A percentile compares a stretch with the other conserved stretches of the same genome.
Conservation (phyloP, 1,139 yeast genomes). For the Trichomonascaceae sp. region DNA sequence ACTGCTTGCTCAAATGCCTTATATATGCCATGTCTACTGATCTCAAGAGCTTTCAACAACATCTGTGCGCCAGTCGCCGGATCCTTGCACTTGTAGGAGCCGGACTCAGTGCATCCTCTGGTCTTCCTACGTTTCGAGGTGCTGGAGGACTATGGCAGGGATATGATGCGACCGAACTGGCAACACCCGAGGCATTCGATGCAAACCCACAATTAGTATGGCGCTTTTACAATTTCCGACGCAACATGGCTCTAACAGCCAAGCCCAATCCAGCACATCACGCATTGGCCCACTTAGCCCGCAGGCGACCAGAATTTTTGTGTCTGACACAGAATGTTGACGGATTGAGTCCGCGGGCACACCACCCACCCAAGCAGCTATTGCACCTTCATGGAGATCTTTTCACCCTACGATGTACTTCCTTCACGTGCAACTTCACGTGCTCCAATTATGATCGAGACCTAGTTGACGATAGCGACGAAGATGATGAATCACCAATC, state of each 20-base stretch:
- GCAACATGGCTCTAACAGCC: slow-evolving; percentile 52
- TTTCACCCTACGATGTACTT: slow-evolving; percentile 61
- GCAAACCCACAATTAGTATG: slow-evolving; percentile 77
- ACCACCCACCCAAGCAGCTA: slow-evolving; percentile 38
- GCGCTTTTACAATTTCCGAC: slow-evolving; percentile 70
- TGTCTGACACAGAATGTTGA: slow-evolving; percentile 79
- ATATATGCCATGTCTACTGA: slow-evolving; percentile 18
- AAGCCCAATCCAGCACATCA: slow-evolving; percentile 62
- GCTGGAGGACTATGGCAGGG: slow-evolving; percentile 67
- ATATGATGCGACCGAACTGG: slow-evolving; percentile 68
- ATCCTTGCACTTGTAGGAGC: slow-evolving; percentile 75
- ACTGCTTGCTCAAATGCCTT: no score
- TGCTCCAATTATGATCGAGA: slow-evolving; percentile 40
- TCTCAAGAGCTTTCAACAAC: slow-evolving; percentile 42
- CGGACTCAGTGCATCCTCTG: slow-evolving; percentile 68
- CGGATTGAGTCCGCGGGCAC: slow-evolving; percentile 55
- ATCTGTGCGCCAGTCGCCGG: slow-evolving; percentile 37
- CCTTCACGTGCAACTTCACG: slow-evolving; percentile 52
- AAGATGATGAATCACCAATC: slow-evolving; percentile 18
- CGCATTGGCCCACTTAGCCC: slow-evolving; percentile 48
- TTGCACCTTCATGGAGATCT: slow-evolving; percentile 70
- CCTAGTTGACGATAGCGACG: slow-evolving; percentile 32
- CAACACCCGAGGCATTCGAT: slow-evolving; percentile 83
- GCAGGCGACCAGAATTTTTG: slow-evolving; percentile 29
- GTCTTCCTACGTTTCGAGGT: slow-evolving; percentile 63